These are phyloP conservation scores for Psilocybe sp. DNA, from an alignment of 768 basidiomycete genomes.

Conservation along the genomic window DNA sequence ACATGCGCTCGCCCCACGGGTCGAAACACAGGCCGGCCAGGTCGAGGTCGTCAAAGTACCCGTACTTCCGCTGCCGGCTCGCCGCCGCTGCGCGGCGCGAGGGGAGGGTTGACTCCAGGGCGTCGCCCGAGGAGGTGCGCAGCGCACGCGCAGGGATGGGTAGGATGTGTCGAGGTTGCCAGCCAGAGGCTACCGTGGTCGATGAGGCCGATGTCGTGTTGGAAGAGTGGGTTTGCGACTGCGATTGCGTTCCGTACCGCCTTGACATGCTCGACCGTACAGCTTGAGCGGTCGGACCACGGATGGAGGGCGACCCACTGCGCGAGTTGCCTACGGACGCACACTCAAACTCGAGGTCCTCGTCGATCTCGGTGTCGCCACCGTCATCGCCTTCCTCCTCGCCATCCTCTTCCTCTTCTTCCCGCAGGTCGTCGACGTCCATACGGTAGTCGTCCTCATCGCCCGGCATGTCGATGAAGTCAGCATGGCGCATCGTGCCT, in stretches of 20 bases:
- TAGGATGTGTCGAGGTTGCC: no score
- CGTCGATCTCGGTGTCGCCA: conserved; percentile 10
- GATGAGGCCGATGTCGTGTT: not conserved
- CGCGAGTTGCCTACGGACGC: conserved; percentile 6
- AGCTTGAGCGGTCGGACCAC: not conserved
- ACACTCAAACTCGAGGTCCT: conserved; percentile 26
- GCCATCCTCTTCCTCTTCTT: conserved; percentile 5
- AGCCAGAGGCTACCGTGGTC: no score
- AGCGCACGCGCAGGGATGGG: no score
- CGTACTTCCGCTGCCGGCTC: not conserved
- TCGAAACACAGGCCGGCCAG: conserved; percentile 30
- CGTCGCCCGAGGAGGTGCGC: no score
- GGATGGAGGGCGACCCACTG: conserved; percentile 5
- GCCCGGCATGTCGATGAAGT: conserved; percentile 14
- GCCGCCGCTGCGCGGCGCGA: not conserved
- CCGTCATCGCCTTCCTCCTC: not conserved
- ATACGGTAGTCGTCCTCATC: conserved; percentile 10
- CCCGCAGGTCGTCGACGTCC: conserved; percentile 2
- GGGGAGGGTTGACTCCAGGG: no score
- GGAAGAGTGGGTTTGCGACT: not conserved
- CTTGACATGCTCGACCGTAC: not conserved
- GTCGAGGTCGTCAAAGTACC: conserved; percentile 23
- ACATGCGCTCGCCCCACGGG: conserved; percentile 28
- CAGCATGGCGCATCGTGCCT: conserved; percentile 10
- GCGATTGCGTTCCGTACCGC: no score